Conservation (phyloP, 1,139 yeast species). For the Suhomyces wounanorum region DNA sequence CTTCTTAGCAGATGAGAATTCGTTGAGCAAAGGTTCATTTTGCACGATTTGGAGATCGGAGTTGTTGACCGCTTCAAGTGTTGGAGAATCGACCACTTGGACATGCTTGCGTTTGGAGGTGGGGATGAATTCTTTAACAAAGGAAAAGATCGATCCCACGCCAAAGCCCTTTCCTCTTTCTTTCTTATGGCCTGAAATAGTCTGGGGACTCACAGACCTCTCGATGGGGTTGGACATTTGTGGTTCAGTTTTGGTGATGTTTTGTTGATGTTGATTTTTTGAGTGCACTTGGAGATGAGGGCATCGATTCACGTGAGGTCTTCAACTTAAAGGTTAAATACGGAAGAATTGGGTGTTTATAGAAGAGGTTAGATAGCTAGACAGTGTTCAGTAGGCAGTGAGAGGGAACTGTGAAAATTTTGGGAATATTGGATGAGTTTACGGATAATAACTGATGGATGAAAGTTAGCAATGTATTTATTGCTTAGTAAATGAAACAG, state of each 20-base stretch:
- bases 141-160: constrained; percentile 13
- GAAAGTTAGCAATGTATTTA: too few species aligned
- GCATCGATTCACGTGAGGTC: neutral
- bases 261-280: constrained; percentile 1
- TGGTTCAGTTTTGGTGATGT: neutral
- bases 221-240: constrained; percentile 8
- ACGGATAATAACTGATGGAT: too few species aligned
- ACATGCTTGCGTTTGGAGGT: neutral
- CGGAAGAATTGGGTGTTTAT: too few species aligned
- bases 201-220: constrained; percentile 19
- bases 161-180: constrained; percentile 6
- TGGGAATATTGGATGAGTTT: too few species aligned
- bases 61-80: constrained; percentile 9
- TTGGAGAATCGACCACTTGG: neutral
- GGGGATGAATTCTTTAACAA: constrained; percentile 8
- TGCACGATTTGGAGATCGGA: constrained; percentile 12
- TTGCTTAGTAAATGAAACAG: too few species aligned
- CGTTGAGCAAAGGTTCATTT: constrained; percentile 21
- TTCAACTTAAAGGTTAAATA: too few species aligned
- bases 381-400: too few species aligned
- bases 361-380: too few species aligned
- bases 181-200: constrained; percentile 2
- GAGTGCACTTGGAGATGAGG: neutral
- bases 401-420: too few species aligned
- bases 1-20: constrained; percentile 34